Conservation (phyloP, 768 basidiomycete genomes). For the Agrocybe pediades region DNA sequence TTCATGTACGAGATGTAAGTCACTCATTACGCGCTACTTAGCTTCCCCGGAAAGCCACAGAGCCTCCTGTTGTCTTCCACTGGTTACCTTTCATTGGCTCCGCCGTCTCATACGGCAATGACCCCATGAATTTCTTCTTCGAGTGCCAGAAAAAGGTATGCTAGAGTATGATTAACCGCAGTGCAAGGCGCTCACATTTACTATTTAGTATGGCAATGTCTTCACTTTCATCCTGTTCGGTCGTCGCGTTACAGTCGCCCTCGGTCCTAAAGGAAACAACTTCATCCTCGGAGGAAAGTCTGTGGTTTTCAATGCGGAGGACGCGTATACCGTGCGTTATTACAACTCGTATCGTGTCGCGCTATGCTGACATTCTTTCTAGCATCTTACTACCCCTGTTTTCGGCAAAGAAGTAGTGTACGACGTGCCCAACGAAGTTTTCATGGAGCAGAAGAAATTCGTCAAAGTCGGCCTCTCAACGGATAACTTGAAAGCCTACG, state of each 20-base stretch:
- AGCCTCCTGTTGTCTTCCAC: constrained; percentile 93
- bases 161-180: not conserved
- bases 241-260: constrained; percentile 85
- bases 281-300: constrained; percentile 94
- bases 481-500: constrained; percentile 88
- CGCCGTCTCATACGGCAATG: constrained; percentile 85
- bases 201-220: constrained; percentile 84
- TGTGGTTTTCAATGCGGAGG: constrained; percentile 90
- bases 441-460: constrained; percentile 99
- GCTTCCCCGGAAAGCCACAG: constrained; percentile 63
- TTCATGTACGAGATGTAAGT: not conserved
- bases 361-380: constrained; percentile 7
- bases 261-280: constrained; percentile 92
- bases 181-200: not conserved
- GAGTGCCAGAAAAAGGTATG: constrained; percentile 75
- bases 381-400: constrained; percentile 92
- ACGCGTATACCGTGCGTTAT: constrained; percentile 82
- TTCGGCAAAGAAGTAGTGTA: constrained; percentile 99
- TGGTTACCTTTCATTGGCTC: constrained; percentile 91
- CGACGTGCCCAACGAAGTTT: constrained; percentile 91
- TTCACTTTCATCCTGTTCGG: constrained; percentile 95
- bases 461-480: constrained; percentile 94
- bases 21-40: not conserved
- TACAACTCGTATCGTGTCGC: not conserved
- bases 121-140: constrained; percentile 89